Percentiles rank a stretch among this genome's conserved stretches.
Evolutionary conservation across 768 basidiomycete genomes (phyloP).

Genomic region (Phanerochaete sordida): DNA sequence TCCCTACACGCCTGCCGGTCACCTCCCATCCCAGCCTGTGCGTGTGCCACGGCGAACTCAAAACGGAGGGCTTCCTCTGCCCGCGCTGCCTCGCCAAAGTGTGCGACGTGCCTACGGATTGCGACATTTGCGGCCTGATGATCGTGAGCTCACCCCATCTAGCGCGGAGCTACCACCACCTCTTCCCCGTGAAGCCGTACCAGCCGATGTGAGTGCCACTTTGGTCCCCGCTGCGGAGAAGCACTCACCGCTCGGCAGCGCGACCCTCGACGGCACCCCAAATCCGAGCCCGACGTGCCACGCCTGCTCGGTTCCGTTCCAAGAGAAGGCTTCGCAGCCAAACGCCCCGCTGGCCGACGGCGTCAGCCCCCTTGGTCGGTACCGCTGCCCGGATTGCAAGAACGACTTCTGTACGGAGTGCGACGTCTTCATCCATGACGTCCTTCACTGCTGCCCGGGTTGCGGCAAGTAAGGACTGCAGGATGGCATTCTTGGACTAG

Average conservation of each 20-base stretch:
- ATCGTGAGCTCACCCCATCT: slow-evolving; percentile 97
- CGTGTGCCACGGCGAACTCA: slow-evolving; percentile 90
- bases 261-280: slow-evolving; percentile 34
- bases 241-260: slow-evolving; percentile 27
- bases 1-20: slow-evolving; percentile 88
- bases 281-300: slow-evolving; percentile 51
- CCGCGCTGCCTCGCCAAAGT: slow-evolving; percentile 91
- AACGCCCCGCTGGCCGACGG: slow-evolving; percentile 50
- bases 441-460: slow-evolving; percentile 91
- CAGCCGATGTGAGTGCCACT: slow-evolving; percentile 63
- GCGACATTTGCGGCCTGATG: slow-evolving; percentile 95
- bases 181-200: slow-evolving; percentile 92
- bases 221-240: slow-evolving; percentile 1
- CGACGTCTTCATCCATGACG: slow-evolving; percentile 94
- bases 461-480: slow-evolving; percentile 48
- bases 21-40: slow-evolving; percentile 82
- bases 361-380: slow-evolving; percentile 81
- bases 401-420: slow-evolving; percentile 94
- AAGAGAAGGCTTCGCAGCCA: slow-evolving; percentile 32
- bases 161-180: slow-evolving; percentile 90
- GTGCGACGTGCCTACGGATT: slow-evolving; percentile 98
- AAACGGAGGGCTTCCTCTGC: slow-evolving; percentile 91
- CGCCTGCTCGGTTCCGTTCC: slow-evolving; percentile 77
- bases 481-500: neutral
- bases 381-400: slow-evolving; percentile 82